Evolutionary conservation across 345 rosid genomes (phyloP).

Genomic region (Populus ilicifolia): DNA sequence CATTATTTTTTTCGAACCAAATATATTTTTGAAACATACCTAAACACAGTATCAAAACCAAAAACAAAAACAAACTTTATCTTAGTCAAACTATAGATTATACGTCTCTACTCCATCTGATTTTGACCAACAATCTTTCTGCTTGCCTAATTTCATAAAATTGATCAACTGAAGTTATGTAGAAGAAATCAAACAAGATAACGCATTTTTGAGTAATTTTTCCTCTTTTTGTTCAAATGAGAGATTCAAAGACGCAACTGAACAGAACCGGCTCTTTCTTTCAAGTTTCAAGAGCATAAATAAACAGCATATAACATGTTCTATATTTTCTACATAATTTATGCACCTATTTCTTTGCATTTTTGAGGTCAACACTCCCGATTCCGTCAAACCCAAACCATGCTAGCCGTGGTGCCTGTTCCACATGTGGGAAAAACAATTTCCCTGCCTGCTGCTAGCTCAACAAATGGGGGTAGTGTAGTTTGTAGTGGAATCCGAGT

Average conservation of each 20-base stretch:
- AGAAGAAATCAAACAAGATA: not conserved
- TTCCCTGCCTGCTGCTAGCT: not conserved
- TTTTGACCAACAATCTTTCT: not conserved
- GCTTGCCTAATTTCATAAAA: not conserved
- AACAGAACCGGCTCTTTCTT: not conserved
- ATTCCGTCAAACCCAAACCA: not conserved
- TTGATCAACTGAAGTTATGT: not conserved
- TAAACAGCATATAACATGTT: no score
- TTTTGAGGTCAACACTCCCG: not conserved
- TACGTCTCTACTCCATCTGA: not conserved
- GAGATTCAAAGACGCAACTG: not conserved
- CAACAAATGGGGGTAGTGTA: slow-evolving; percentile 1
- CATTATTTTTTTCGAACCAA: no score
- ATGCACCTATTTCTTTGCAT: not conserved
- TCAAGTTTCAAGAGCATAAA: not conserved
- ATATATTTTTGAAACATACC: no score
- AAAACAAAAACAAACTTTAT: no score
- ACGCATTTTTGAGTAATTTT: not conserved
- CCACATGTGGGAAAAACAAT: not conserved
- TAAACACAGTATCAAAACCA: no score
- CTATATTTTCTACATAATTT: not conserved
- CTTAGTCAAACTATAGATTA: no score
- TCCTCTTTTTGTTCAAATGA: not conserved
- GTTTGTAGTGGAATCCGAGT: slow-evolving; percentile 15
- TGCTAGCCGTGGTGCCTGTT: not conserved